Evolutionary conservation across 2,329 filamentous ascomycete species (phyloP).

Genomic region (Talaromyces albobiverticillius): DNA sequence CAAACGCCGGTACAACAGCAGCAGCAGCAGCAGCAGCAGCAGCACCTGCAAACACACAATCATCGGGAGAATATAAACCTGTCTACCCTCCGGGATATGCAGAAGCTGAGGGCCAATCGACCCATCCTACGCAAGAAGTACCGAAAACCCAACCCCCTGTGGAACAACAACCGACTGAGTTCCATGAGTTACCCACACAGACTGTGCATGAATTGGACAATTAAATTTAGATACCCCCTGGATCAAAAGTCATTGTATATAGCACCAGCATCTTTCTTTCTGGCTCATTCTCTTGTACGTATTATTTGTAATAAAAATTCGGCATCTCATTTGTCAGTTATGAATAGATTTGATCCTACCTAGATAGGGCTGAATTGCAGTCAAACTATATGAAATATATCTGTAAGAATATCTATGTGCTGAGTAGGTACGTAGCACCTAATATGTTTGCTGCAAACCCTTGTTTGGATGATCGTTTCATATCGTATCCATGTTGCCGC

Average conservation of each 20-base stretch:
- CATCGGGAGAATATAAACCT: not conserved
- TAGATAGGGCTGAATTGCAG: too few relatives aligned
- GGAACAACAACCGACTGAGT: not conserved
- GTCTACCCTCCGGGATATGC: not conserved
- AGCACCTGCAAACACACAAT: not conserved
- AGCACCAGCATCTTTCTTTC: not conserved
- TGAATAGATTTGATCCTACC: too few relatives aligned
- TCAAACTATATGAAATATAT: too few relatives aligned
- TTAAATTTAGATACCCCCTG: not conserved
- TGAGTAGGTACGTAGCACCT: too few relatives aligned
- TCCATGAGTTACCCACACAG: not conserved
- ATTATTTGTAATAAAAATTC: not conserved
- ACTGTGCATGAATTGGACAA: slow-evolving; percentile 2
- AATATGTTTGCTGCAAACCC: too few relatives aligned
- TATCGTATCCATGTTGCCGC: too few relatives aligned
- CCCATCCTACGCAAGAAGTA: not conserved
- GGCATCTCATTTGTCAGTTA: too few relatives aligned
- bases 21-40: not conserved
- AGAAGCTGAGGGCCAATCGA: not conserved
- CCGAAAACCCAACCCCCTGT: not conserved
- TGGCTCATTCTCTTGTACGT: not conserved
- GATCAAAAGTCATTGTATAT: not conserved
- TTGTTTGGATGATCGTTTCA: too few relatives aligned
- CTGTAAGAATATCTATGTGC: too few relatives aligned
- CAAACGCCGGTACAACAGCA: not conserved